Evolutionary conservation across 2,329 filamentous ascomycete genomes (phyloP).

Genomic region (Fusarium siculi): DNA sequence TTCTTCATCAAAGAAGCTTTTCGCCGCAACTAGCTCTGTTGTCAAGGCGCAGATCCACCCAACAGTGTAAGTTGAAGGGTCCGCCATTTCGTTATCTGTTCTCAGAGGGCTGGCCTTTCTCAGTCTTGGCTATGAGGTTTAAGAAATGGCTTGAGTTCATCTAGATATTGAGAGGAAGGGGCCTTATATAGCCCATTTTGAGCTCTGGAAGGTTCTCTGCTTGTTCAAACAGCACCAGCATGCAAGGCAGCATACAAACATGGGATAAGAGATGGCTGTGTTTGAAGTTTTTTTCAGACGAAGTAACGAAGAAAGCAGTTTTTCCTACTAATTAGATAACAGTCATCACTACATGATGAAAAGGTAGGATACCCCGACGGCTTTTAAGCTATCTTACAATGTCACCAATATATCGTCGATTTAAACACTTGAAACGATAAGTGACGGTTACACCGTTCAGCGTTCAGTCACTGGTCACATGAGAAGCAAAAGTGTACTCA

Average conservation of each 20-base stretch:
- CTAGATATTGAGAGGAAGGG: fast-evolving
- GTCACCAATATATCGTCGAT: fast-evolving
- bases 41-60: background rate
- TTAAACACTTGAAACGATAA: fast-evolving
- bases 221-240: too few relatives aligned
- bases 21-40: background rate
- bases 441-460: fast-evolving
- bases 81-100: fast-evolving
- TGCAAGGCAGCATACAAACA: background rate
- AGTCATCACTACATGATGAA: background rate
- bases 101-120: too few relatives aligned
- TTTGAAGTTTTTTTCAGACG: background rate
- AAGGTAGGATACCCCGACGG: fast-evolving
- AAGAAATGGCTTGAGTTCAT: background rate
- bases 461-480: fast-evolving
- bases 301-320: background rate
- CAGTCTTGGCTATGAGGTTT: fast-evolving
- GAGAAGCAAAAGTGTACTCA: background rate
- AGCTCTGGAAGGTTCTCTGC: background rate
- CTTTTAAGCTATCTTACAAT: background rate
- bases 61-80: background rate
- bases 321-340: too few relatives aligned
- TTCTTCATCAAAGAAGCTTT: background rate
- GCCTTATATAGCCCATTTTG: too few relatives aligned
- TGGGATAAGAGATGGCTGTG: background rate